These are phyloP conservation scores for Cercospora citrullina DNA, from an alignment of 2,329 filamentous ascomycete species.

Conservation along the genomic window DNA sequence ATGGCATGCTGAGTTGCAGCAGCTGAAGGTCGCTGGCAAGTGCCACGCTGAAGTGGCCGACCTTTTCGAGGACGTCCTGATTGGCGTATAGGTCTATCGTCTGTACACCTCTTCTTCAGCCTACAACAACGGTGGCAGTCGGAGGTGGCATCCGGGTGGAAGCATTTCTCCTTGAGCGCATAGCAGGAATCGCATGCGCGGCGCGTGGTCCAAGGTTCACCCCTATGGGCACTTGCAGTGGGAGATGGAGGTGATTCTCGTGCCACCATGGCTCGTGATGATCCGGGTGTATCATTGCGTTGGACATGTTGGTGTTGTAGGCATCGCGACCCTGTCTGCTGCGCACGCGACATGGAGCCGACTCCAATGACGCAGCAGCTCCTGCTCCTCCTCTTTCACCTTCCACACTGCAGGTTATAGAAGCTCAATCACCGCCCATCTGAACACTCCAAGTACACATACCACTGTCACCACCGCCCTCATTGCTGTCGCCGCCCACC, in stretches of 20 bases:
- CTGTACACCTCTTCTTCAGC: slow-evolving; percentile 11
- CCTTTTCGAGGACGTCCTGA: slow-evolving; percentile 10
- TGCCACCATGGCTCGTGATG: neutral
- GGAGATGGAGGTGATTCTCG: neutral
- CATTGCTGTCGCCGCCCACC: neutral
- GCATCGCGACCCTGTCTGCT: neutral
- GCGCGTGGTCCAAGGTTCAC: neutral
- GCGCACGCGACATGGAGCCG: neutral
- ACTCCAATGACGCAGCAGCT: neutral
- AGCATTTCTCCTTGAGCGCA: slow-evolving; percentile 16
- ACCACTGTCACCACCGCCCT: neutral
- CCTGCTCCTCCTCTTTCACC: neutral
- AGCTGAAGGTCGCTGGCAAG: neutral
- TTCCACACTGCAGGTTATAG: neutral
- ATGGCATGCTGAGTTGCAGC: neutral
- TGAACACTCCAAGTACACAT: neutral
- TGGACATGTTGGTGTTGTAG: neutral
- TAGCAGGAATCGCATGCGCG: slow-evolving; percentile 17
- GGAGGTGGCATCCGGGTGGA: neutral
- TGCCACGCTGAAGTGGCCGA: neutral
- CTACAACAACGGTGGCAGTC: slow-evolving; percentile 10
- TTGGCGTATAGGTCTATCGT: slow-evolving; percentile 2
- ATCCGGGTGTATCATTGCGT: neutral
- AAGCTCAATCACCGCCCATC: neutral
- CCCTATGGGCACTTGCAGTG: neutral